Base-by-base conservation (phyloP, 345 rosid species). In the Euphorbia pulcherrima region DNA sequence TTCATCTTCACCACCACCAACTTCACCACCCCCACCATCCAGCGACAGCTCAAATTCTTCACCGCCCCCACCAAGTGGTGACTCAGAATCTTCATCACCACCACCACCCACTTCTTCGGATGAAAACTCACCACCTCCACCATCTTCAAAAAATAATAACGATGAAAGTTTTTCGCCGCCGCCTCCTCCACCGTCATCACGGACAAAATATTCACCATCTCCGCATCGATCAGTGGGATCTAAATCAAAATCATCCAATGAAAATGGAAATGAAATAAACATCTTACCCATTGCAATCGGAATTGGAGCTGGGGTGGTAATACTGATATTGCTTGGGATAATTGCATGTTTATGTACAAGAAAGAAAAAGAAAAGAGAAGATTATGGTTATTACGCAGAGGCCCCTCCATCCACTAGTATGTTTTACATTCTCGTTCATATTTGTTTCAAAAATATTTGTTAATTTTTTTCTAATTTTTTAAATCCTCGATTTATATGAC, bases 341-440 rank as follows among this genome's bases (percentile, higher is more conserved):
- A n/a, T 87, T 11, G 64, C 73, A 60, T 66, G 70, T 46, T 57
- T 83, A 28, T 76, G 82, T 23, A 70, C 83, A 51, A 71, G 81
- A 44, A 84, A 80, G 56, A 90, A 81, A 80, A 87, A 68, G 83
- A 84, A 74, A 66, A 78, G 71, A 69, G 53, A 67, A 54, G 74
- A 74, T 37, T 53, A 51, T 50, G 80, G 75, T 60, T 80, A 80
- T 60, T 80, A 79, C 75, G 64, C 68, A 5, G 80, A 73, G 72
- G 73, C 57, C 17, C 51, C 67, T 26, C 60, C 41, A 57, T 21
- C 10, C 57, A 66, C 47, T 16, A 61, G 78, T 70, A 69, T 1
- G 26, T 58, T 1, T n/a, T 10, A 20, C 24, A 2, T 8, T 52
- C 24, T 8, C 4, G 3, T 2, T 33, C 37, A 33, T 33, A 33